Percentiles rank a stretch among this genome's conserved stretches.
Evolutionary conservation across 2,329 filamentous ascomycete genomes (phyloP).

Genomic region (Sporothrix pallida): DNA sequence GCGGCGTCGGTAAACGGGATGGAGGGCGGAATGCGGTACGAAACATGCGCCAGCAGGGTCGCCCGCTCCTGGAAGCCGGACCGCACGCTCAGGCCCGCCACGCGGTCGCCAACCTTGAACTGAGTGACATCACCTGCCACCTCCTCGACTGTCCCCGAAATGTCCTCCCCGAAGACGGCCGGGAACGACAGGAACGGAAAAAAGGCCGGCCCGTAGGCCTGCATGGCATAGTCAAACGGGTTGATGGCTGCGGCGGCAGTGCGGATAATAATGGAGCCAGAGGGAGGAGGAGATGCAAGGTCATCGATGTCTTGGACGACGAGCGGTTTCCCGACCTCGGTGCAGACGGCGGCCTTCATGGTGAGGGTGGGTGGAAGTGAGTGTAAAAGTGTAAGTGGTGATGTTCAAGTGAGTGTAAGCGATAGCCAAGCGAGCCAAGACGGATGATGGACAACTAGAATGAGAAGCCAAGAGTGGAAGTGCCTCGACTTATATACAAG

Average conservation of each 20-base stretch:
- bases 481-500: too few relatives aligned
- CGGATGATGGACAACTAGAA: too few relatives aligned
- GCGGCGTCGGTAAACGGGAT: background rate
- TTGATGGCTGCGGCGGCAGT: constrained; percentile 41
- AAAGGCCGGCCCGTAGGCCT: constrained; percentile 40
- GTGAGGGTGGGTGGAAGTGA: background rate
- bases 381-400: too few relatives aligned
- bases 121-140: constrained; percentile 32
- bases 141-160: constrained; percentile 38
- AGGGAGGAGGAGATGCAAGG: background rate
- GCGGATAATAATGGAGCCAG: constrained; percentile 36
- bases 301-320: constrained; percentile 5
- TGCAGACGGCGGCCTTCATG: constrained; percentile 13
- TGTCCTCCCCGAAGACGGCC: constrained; percentile 38
- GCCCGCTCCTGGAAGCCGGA: constrained; percentile 8
- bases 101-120: background rate
- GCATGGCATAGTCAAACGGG: constrained; percentile 41
- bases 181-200: constrained; percentile 40
- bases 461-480: too few relatives aligned
- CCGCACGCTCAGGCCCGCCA: background rate
- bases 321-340: background rate
- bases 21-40: background rate
- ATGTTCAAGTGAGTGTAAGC: too few relatives aligned
- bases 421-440: too few relatives aligned
- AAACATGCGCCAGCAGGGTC: background rate